These are phyloP conservation scores for Straminergon stramineum DNA, from an alignment of 225 moss, liverwort and hornwort genomes.

Conservation along the genomic window DNA sequence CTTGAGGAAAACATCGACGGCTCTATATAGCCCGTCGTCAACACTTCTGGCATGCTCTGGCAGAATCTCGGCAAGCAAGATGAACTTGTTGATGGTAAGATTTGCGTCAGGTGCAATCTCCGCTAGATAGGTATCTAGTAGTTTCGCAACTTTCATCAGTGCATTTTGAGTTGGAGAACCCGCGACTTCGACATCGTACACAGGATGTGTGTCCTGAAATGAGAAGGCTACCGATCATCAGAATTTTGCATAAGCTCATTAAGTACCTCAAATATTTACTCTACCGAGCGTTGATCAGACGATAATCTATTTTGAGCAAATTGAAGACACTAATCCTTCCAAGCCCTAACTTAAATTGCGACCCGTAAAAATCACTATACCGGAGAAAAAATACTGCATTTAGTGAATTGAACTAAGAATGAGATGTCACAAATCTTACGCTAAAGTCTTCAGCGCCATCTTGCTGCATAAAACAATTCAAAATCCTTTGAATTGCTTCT, in stretches of 20 bases:
- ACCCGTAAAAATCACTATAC: not conserved
- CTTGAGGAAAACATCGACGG: constrained; percentile 88
- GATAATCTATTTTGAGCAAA: not conserved
- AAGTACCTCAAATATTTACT: not conserved
- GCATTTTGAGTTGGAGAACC: constrained; percentile 59
- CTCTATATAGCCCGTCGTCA: constrained; percentile 87
- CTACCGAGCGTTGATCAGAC: not conserved
- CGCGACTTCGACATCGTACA: constrained; percentile 52
- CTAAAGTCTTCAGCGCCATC: constrained; percentile 45
- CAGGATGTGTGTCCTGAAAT: constrained; percentile 14
- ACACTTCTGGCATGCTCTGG: constrained; percentile 70
- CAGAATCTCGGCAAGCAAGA: constrained; percentile 62
- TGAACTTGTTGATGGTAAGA: constrained; percentile 61
- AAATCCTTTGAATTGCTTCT: constrained; percentile 74
- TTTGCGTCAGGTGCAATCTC: constrained; percentile 94
- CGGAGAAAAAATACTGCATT: not conserved
- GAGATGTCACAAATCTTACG: constrained; percentile 4
- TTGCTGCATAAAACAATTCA: constrained; percentile 68
- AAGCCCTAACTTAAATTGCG: not conserved
- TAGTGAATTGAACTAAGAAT: not conserved
- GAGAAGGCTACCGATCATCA: not conserved
- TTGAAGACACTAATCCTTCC: not conserved
- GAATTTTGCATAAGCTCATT: not conserved
- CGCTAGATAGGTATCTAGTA: constrained; percentile 80
- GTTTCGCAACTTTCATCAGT: constrained; percentile 70